Evolutionary conservation across 345 rosid genomes (phyloP), one percentile per base, ranked within the genome.

Genomic region (Ceriops tagal): DNA sequence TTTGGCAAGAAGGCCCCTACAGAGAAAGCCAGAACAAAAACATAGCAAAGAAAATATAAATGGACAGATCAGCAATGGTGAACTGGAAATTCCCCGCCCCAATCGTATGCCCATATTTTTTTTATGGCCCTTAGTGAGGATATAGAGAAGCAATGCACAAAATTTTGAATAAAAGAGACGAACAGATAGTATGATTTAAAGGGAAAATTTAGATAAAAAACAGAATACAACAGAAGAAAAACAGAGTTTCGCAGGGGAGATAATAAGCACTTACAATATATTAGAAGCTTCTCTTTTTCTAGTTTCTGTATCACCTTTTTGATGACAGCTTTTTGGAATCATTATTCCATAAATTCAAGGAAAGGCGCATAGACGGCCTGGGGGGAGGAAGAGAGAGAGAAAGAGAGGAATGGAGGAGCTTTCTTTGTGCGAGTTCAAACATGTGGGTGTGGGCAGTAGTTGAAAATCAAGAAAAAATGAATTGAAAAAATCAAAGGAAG

Each of bases 321-420:
- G 58, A 34, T 34, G 46, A 63, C 62, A 56, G 61, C 53, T 61
- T 79, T 73, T 53, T 62, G 71, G 55, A 57, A 58, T 70, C 72
- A 75, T 56, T 60, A 70, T 27, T 72, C 71, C 85, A 83, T 83
- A 82, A 81, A 82, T 83, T 83, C 74, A 70, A 78, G 79, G 83
- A 56, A 39, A 85, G 80, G 80, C 39, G 79, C 58, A 72, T 64
- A 64, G 66, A 13, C 30, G 24, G 5, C 34, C 10, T 3, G 15
- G 58, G 37, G 1, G 21, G 26, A 20, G 52, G 15, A 27, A 13
- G n/a, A 30, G 20, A 60, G 32, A 28, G 61, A 28, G 27, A 53
- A 18, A 71, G 61, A 74, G 65, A 70, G 71, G 75, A 70, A 73
- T 71, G 73, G 19, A n/a, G 58, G 70, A 68, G 74, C 64, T 77